Evolutionary conservation across 1,284 basidiomycete genomes (phyloP).

Genomic region (Amylostereum areolatum): DNA sequence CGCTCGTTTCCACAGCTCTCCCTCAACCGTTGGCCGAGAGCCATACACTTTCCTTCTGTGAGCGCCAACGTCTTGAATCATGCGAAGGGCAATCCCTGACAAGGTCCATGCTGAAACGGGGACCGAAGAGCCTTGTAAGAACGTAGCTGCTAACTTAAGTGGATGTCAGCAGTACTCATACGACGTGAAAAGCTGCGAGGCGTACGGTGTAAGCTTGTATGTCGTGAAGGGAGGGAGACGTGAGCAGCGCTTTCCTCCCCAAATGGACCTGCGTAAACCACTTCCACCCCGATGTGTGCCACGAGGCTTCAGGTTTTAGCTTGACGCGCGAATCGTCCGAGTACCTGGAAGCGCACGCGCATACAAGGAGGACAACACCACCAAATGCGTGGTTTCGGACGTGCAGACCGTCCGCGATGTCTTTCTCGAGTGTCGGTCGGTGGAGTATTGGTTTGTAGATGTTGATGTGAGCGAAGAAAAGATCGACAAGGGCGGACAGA

Average conservation of each 20-base stretch:
- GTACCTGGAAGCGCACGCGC: conserved; percentile 65
- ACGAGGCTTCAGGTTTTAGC: conserved; percentile 34
- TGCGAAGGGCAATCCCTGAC: conserved; percentile 43
- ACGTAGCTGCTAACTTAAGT: conserved; percentile 24
- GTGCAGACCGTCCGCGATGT: conserved; percentile 52
- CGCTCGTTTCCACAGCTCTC: conserved; percentile 51
- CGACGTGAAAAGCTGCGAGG: background rate
- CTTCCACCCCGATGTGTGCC: conserved; percentile 66
- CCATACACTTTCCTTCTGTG: conserved; percentile 29
- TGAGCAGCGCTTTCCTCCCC: conserved; percentile 49
- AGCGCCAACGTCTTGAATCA: conserved; percentile 38
- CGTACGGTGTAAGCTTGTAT: conserved; percentile 48
- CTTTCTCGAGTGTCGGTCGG: conserved; percentile 61
- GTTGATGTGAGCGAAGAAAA: conserved; percentile 65
- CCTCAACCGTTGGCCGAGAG: conserved; percentile 24
- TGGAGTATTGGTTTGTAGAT: conserved; percentile 67
- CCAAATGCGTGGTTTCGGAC: conserved; percentile 55
- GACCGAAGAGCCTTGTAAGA: conserved; percentile 37
- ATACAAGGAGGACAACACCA: conserved; percentile 64
- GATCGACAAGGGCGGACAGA: conserved; percentile 50
- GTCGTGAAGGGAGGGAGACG: conserved; percentile 57
- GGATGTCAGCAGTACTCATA: background rate
- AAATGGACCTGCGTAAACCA: conserved; percentile 62
- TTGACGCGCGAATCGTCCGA: conserved; percentile 62
- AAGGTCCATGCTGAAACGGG: conserved; percentile 46